Base-by-base conservation (phyloP, 1,284 basidiomycete genomes). In the Cutaneotrichosporon arboriforme region DNA sequence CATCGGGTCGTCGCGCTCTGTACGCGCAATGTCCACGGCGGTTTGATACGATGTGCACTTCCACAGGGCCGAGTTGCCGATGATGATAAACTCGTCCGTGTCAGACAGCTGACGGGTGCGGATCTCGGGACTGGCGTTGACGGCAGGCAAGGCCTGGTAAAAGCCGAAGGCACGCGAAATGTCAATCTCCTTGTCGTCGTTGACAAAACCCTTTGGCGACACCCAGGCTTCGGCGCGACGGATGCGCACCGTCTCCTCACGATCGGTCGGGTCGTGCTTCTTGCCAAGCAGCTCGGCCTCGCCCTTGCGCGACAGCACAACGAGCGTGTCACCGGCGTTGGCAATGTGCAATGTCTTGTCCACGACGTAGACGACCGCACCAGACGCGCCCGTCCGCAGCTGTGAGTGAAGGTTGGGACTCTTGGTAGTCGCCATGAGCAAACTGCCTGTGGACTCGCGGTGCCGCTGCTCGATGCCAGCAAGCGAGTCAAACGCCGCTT, bases 211-310 rank as follows among this genome's bases (percentile, higher is more conserved):
- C 58, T 87, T 85, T n/a, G 90, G 87, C 4, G 92, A 92, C 36
- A 98, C 87, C 88, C 90, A 98, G 0, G 92, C 93, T 74, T 97
- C 96, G 2, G 92, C 90, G 0, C 83, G 79, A 31, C 96, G 85
- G 58, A 98, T 97, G 18, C 93, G 82, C 15, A 81, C 80, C 2
- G 86, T 90, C 76, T 98, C 96, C 17, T 79, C 78, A 21, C 86
- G 82, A 67, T 96, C 88, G 54, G 91, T 91, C 0, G 96, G 94
- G 58, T 94, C 88, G 69, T 98, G 96, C 65, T 85, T 84, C 63
- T 79, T 81, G 20, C 91, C 88, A 33, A 97, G 78, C 15, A 87
- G 75, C 49, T 86, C 78, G 0, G 90, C 88, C 18, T 83, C 81
- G 1, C 90, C 91, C 46, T 87, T 85, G 23, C 77, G 74, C 8